phyloP scores from a whole-genome alignment of 1,284 basidiomycete species.

The Ustilago hordei region DNA sequence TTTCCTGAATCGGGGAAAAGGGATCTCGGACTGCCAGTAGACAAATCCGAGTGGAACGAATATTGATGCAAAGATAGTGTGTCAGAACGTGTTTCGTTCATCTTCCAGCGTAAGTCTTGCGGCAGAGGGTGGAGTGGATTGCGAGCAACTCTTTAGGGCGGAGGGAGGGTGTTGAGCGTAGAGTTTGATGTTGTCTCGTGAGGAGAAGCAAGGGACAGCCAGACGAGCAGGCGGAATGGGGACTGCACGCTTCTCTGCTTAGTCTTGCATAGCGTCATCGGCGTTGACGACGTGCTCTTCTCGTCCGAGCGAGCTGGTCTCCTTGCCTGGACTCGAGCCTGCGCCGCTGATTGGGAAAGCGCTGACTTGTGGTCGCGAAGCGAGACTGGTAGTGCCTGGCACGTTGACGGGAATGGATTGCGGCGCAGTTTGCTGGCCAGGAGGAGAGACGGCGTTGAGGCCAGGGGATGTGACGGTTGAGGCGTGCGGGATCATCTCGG shows the following conservation, averaged over 20 bases:
- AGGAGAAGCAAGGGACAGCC: neutral
- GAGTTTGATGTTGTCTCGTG: neutral
- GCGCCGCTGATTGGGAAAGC: conserved; percentile 54
- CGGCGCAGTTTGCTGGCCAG: conserved; percentile 76
- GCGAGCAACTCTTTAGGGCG: neutral
- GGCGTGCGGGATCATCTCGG: conserved; percentile 75
- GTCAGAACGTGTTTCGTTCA: conserved; percentile 1
- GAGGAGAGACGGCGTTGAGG: conserved; percentile 75
- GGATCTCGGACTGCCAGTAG: neutral
- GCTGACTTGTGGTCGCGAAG: conserved; percentile 70
- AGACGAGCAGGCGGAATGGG: neutral
- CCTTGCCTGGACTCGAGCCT: conserved; percentile 54
- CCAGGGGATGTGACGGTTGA: conserved; percentile 70
- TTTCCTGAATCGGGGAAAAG: neutral
- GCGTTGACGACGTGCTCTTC: conserved; percentile 55
- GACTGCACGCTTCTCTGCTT: neutral
- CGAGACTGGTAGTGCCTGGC: conserved; percentile 75
- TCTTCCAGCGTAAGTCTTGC: conserved; percentile 14
- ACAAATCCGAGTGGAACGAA: neutral
- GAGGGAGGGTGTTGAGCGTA: neutral
- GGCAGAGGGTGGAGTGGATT: neutral
- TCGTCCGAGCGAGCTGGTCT: conserved; percentile 56
- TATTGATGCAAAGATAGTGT: neutral
- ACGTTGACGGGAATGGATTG: conserved; percentile 80
- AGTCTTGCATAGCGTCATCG: conserved; percentile 62